Evolutionary conservation across 257 asterid genomes (phyloP).

Genomic region (Nicotiana attenuata): DNA sequence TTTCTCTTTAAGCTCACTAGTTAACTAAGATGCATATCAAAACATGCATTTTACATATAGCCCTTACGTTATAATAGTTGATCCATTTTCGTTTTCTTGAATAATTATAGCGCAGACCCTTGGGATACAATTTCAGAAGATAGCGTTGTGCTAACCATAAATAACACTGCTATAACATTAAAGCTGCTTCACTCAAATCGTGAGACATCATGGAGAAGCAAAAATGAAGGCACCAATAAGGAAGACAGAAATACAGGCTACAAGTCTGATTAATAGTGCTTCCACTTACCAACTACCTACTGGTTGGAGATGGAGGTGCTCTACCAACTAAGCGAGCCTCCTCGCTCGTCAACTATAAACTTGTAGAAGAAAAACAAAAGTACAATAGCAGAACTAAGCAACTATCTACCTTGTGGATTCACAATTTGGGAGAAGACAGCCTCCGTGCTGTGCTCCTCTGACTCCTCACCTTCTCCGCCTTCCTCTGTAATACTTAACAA

Average conservation of each 20-base stretch:
- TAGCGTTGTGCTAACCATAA: neutral
- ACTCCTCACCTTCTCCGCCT: slow-evolving; percentile 5
- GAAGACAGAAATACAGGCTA: neutral
- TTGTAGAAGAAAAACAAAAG: neutral
- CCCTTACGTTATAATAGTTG: neutral
- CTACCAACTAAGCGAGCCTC: neutral
- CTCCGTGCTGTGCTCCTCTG: slow-evolving; percentile 12
- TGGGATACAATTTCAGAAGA: neutral
- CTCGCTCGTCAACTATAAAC: neutral
- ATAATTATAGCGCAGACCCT: neutral
- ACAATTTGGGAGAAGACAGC: slow-evolving; percentile 23
- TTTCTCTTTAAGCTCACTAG: neutral
- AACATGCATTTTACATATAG: neutral
- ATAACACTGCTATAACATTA: neutral
- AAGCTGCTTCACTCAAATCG: neutral
- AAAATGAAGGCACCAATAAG: neutral
- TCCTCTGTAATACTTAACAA: slow-evolving; percentile 30
- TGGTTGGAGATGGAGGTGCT: neutral
- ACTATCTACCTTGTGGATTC: slow-evolving; percentile 31
- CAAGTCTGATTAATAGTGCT: neutral
- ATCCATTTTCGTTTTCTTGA: neutral
- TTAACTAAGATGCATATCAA: neutral
- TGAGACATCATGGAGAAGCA: neutral
- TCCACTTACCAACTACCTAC: neutral
- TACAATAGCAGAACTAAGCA: neutral